Evolutionary conservation across 1,139 yeast genomes (phyloP), one percentile per base, ranked within the genome.

Genomic region (Yamadazyma sp.): DNA sequence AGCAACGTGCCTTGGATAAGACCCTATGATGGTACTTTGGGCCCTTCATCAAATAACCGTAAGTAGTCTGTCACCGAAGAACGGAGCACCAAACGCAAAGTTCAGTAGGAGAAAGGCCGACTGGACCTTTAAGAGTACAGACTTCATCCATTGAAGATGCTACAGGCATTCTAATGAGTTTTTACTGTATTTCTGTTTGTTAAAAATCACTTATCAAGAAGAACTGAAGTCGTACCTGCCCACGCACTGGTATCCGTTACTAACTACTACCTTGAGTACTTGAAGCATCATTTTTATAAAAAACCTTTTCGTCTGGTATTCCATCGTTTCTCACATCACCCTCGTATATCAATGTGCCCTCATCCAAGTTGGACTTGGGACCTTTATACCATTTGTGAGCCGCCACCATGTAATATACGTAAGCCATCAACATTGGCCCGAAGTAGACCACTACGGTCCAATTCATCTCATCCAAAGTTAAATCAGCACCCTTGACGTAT

Each of bases 381-480:
- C 91, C 91, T 38, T 63, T 60, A 66, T 81, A 83, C 74, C 82
- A 73, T 53, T 75, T 80, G 50, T 70, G 79, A 22, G 88, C 89
- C 50, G 78, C 79, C 9, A 73, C 59, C 37, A 61, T 54, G 55
- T 65, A 83, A 78, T 83, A 83, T 1, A 68, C 50, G 17, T 70
- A 51, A 2, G 80, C 76, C 25, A 81, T 41, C 16, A 77, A 51
- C 73, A 82, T 65, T 10, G 87, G 80, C 2, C 86, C 88, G 53
- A 79, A 81, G 58, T 75, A 83, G 12, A 83, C 87, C 26, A 82
- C 72, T 15, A 66, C 75, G 0, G 89, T 84, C 86, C 87, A 83
- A 61, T 83, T 83, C 89, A 83, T 83, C 24, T 50, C 49, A 20
- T 72, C 70, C 4, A 75, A 61, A 7, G 69, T 64, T 48, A 73